A percentile compares a stretch with the other conserved stretches of the same genome.
phyloP scores from a whole-genome alignment of 495 filamentous ascomycete genomes.

The Pseudevernia furfuracea region DNA sequence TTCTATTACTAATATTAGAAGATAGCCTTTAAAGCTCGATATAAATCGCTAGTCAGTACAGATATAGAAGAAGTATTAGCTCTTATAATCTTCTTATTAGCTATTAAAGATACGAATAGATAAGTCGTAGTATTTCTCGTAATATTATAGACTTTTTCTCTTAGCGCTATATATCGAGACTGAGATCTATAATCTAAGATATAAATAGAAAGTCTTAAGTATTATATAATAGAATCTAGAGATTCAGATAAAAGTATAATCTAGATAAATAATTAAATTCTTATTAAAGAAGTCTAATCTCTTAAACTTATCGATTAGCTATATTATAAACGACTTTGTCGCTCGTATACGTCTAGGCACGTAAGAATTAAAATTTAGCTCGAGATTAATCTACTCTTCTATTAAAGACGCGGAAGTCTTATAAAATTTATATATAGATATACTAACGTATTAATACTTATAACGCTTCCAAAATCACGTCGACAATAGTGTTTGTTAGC shows the following conservation, averaged over 20 bases:
- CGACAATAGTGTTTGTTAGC: no score
- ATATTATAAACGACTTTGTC: neutral
- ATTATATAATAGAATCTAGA: no score
- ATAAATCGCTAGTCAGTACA: neutral
- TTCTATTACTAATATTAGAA: neutral
- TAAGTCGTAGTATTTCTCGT: neutral
- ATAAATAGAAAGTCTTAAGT: no score
- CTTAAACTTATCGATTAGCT: neutral
- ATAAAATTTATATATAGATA: no score
- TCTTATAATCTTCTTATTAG: neutral
- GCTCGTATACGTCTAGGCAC: neutral
- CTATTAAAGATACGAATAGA: neutral
- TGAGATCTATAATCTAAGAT: no score
- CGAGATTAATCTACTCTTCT: no score
- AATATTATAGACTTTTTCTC: neutral
- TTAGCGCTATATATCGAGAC: neutral
- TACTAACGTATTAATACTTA: no score
- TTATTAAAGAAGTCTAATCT: neutral
- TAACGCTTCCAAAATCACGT: no score
- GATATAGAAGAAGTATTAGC: neutral
- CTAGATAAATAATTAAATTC: no score
- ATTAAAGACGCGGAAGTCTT: no score
- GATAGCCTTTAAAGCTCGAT: slow-evolving; percentile 1
- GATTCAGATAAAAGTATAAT: no score
- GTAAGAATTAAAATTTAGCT: no score